Conservation (phyloP, 257 asterid species). For the Oldenlandia corymbosa region DNA sequence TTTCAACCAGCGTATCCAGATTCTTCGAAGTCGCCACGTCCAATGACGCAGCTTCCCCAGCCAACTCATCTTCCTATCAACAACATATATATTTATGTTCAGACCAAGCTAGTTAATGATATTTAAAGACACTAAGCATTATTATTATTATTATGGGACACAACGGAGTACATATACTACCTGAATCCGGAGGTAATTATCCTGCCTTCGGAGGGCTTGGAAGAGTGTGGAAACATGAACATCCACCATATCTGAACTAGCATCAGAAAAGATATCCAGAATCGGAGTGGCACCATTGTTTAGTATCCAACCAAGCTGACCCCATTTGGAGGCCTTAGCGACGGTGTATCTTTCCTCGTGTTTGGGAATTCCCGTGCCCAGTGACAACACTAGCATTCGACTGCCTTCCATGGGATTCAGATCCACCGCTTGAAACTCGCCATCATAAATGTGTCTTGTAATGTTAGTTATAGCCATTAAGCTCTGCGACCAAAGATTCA, state of each 20-base stretch:
- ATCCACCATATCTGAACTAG: slow-evolving; percentile 49
- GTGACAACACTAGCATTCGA: slow-evolving; percentile 34
- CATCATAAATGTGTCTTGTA: slow-evolving; percentile 26
- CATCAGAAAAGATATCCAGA: slow-evolving; percentile 32
- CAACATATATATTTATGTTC: too few relatives aligned
- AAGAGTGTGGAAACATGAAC: slow-evolving; percentile 32
- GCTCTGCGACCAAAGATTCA: too few relatives aligned
- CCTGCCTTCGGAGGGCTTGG: slow-evolving; percentile 27
- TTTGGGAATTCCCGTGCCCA: slow-evolving; percentile 44
- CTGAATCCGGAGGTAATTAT: slow-evolving; percentile 46
- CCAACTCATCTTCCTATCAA: too few relatives aligned
- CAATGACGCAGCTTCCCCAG: too few relatives aligned
- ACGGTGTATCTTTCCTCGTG: slow-evolving; percentile 26
- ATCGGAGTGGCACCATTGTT: slow-evolving; percentile 28
- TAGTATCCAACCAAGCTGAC: slow-evolving; percentile 28
- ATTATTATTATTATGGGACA: too few relatives aligned
- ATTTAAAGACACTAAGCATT: too few relatives aligned
- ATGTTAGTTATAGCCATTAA: slow-evolving; percentile 37
- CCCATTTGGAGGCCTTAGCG: slow-evolving; percentile 34
- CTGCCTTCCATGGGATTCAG: slow-evolving; percentile 26
- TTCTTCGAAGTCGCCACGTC: too few relatives aligned
- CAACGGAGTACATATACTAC: slow-evolving; percentile 18
- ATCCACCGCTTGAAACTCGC: slow-evolving; percentile 21
- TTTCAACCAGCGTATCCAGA: too few relatives aligned
- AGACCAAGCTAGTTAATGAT: too few relatives aligned